Conservation (phyloP, 1,284 basidiomycete species). For the Ustilago esculenta region DNA sequence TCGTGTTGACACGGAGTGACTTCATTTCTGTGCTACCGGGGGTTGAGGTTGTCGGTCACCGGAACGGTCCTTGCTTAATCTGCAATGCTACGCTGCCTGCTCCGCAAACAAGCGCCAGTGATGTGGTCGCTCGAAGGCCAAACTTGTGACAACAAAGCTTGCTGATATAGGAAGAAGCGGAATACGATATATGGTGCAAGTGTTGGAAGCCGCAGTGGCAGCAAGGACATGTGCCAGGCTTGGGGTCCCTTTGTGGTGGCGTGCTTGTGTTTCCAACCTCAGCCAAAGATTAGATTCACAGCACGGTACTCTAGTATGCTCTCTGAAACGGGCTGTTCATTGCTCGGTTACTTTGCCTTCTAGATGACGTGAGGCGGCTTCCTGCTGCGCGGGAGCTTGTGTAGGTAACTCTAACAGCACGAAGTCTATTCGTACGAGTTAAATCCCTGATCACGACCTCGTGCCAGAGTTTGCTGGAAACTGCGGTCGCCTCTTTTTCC, state of each 20-base stretch:
- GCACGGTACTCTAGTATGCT: background rate
- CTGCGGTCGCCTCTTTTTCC: constrained; percentile 22
- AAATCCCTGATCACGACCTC: background rate
- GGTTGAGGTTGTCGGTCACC: background rate
- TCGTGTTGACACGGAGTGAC: constrained; percentile 7
- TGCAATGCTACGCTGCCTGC: background rate
- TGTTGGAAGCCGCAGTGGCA: too few species aligned
- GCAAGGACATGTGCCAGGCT: background rate
- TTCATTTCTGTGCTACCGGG: constrained; percentile 12
- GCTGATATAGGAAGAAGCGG: too few species aligned
- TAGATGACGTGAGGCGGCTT: constrained; percentile 37
- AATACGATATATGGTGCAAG: too few species aligned
- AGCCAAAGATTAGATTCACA: constrained; percentile 1
- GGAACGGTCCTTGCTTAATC: constrained; percentile 2
- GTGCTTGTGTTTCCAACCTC: constrained; percentile 1
- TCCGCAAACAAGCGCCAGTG: background rate
- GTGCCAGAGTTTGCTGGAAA: constrained; percentile 4
- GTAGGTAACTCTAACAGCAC: too few species aligned
- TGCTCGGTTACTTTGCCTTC: background rate
- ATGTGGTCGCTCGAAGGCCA: too few species aligned
- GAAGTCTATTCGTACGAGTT: constrained; percentile 32
- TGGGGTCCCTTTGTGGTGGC: background rate
- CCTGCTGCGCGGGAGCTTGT: too few species aligned
- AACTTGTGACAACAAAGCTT: too few species aligned
- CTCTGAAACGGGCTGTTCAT: background rate